phyloP scores from a whole-genome alignment of 768 basidiomycete species.

The Suillus plorans region DNA sequence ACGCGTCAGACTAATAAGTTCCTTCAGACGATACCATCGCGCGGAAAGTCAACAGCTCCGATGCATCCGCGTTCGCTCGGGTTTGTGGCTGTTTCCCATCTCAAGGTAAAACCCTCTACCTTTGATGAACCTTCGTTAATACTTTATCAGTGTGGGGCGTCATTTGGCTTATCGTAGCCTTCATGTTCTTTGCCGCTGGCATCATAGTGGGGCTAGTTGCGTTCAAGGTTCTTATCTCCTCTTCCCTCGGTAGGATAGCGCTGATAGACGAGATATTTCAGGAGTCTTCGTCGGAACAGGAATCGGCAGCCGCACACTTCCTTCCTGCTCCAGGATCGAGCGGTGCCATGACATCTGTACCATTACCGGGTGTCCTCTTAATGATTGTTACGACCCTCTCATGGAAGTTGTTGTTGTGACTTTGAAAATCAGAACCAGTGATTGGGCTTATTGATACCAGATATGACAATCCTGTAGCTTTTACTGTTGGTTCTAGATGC shows the following conservation, averaged over 20 bases:
- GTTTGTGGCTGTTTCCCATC: slow-evolving; percentile 87
- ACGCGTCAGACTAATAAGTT: not conserved
- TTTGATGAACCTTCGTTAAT: not conserved
- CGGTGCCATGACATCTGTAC: slow-evolving; percentile 31
- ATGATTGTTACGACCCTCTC: slow-evolving; percentile 21
- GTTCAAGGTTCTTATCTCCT: slow-evolving; percentile 63
- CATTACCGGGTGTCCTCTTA: slow-evolving; percentile 23
- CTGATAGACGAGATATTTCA: slow-evolving; percentile 23
- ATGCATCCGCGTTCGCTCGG: slow-evolving; percentile 81
- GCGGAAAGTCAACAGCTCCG: slow-evolving; percentile 82
- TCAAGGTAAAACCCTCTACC: slow-evolving; percentile 45
- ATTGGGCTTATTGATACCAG: not conserved
- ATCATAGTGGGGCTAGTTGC: slow-evolving; percentile 75
- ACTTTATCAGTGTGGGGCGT: slow-evolving; percentile 74
- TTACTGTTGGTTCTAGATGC: not conserved
- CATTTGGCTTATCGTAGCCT: slow-evolving; percentile 78
- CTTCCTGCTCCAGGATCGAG: slow-evolving; percentile 59
- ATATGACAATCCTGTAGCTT: not conserved
- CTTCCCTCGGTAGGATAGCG: not conserved
- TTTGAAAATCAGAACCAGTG: not conserved
- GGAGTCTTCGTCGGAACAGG: slow-evolving; percentile 62
- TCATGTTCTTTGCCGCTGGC: slow-evolving; percentile 72
- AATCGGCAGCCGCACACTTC: slow-evolving; percentile 51
- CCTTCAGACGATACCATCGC: slow-evolving; percentile 76
- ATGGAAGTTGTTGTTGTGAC: slow-evolving; percentile 18